Percentiles rank a stretch among this genome's conserved stretches.
Evolutionary conservation across 2,329 filamentous ascomycete species (phyloP).

Genomic region (Aureobasidium zeae): DNA sequence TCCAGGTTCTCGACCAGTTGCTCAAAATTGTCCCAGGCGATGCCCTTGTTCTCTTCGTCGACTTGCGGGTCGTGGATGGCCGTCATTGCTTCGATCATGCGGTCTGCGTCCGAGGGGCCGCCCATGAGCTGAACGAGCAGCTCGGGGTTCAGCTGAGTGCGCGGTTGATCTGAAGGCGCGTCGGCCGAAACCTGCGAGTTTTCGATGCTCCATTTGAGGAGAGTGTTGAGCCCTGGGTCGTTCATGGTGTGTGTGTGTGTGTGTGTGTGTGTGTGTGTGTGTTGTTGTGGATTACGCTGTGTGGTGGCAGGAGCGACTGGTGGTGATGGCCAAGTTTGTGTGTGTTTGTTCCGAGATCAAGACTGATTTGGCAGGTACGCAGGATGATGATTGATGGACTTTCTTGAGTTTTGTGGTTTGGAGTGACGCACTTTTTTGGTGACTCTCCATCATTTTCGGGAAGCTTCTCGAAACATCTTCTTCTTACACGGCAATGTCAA

Average conservation of each 20-base stretch:
- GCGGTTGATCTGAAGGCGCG: slow-evolving; percentile 20
- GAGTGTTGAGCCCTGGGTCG: slow-evolving; percentile 60
- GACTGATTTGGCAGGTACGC: too few species aligned
- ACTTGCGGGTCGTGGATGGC: slow-evolving; percentile 58
- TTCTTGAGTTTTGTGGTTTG: too few species aligned
- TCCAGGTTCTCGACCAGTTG: slow-evolving; percentile 86
- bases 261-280: background rate
- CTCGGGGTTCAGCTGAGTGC: slow-evolving; percentile 51
- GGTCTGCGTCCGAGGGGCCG: slow-evolving; percentile 78
- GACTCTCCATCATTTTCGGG: too few species aligned
- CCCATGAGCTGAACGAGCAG: slow-evolving; percentile 67
- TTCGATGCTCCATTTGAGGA: slow-evolving; percentile 70
- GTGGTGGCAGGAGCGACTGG: too few species aligned
- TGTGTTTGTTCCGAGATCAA: too few species aligned
- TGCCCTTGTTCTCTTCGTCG: slow-evolving; percentile 64
- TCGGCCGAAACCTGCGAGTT: slow-evolving; percentile 43
- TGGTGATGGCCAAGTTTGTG: too few species aligned
- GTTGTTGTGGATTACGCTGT: too few species aligned
- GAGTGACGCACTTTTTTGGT: too few species aligned
- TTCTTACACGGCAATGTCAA: background rate
- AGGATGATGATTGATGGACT: too few species aligned
- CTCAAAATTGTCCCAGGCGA: slow-evolving; percentile 91
- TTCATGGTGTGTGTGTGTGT: slow-evolving; percentile 29
- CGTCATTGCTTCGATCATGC: slow-evolving; percentile 79
- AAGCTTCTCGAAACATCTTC: too few species aligned